Evolutionary conservation across 345 rosid genomes (phyloP).

Genomic region (Eucalyptus viminalis): DNA sequence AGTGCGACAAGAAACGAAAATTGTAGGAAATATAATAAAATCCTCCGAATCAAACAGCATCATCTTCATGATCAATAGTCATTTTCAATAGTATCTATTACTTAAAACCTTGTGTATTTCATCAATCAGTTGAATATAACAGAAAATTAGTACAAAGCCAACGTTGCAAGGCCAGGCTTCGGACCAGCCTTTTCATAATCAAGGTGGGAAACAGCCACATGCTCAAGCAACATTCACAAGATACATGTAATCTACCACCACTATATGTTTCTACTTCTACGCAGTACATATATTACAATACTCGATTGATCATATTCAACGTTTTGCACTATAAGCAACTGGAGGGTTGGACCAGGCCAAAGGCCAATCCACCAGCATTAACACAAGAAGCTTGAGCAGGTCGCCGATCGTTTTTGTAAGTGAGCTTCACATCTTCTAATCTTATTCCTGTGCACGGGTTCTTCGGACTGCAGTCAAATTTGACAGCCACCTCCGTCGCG

Average conservation of each 20-base stretch:
- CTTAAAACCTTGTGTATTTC: background rate
- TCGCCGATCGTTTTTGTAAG: conserved; percentile 4
- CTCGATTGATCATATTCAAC: background rate
- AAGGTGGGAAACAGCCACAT: background rate
- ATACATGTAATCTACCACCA: background rate
- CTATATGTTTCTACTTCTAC: background rate
- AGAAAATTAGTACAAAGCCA: background rate
- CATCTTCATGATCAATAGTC: background rate
- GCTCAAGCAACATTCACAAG: background rate
- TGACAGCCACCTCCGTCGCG: conserved; percentile 40
- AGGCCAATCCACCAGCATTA: conserved; percentile 36
- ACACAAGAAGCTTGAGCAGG: conserved; percentile 39
- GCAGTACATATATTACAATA: background rate
- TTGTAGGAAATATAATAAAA: background rate
- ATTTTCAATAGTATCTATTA: background rate
- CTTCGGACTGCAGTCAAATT: conserved; percentile 48
- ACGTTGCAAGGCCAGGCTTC: background rate
- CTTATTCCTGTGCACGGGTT: conserved; percentile 44
- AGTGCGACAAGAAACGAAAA: background rate
- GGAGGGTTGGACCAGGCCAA: conserved; percentile 27
- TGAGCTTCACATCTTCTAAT: conserved; percentile 40
- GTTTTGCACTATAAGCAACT: conserved; percentile 10
- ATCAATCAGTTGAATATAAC: background rate
- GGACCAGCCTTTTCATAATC: background rate
- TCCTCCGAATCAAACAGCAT: too few relatives aligned